These are phyloP conservation scores for Hypoxylon lienhwacheense DNA, from an alignment of 495 filamentous ascomycete genomes.

Conservation along the genomic window DNA sequence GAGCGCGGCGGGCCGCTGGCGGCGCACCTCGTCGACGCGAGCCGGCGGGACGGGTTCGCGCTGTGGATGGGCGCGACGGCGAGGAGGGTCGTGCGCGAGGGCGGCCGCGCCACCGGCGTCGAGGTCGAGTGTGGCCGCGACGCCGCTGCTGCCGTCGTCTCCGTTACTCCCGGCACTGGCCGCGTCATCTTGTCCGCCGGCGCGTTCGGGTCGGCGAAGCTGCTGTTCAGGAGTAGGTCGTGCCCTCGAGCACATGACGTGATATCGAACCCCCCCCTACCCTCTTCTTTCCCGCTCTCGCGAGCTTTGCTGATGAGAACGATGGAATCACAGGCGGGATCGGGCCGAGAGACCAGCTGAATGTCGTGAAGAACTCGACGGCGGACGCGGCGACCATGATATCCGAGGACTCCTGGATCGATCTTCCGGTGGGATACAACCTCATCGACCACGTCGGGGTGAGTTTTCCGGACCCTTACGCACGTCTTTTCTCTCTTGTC, in stretches of 20 bases:
- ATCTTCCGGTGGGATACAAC: slow-evolving; percentile 65
- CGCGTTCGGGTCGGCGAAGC: slow-evolving; percentile 62
- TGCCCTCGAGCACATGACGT: too few relatives aligned
- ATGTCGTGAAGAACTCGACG: slow-evolving; percentile 50
- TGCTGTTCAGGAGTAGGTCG: slow-evolving; percentile 47
- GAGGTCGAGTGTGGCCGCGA: slow-evolving; percentile 55
- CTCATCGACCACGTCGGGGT: slow-evolving; percentile 63
- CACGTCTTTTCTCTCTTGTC: not conserved
- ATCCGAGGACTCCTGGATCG: slow-evolving; percentile 56
- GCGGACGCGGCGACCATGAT: slow-evolving; percentile 49
- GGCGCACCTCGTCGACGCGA: slow-evolving; percentile 63
- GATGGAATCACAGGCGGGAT: slow-evolving; percentile 56
- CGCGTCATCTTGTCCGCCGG: slow-evolving; percentile 64
- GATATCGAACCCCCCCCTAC: not conserved
- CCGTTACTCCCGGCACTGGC: slow-evolving; percentile 55
- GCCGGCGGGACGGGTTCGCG: slow-evolving; percentile 59
- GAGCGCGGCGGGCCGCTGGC: slow-evolving; percentile 65
- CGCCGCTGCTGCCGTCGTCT: slow-evolving; percentile 53
- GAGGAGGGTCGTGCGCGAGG: slow-evolving; percentile 59
- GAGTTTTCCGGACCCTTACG: slow-evolving; percentile 1
- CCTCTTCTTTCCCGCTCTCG: not conserved
- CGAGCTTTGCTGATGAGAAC: not conserved
- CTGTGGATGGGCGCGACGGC: slow-evolving; percentile 62
- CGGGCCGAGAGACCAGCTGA: slow-evolving; percentile 54
- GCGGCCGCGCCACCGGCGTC: slow-evolving; percentile 58